phyloP scores from a whole-genome alignment of 2,329 filamentous ascomycete species.

The Esteya vermicola region DNA sequence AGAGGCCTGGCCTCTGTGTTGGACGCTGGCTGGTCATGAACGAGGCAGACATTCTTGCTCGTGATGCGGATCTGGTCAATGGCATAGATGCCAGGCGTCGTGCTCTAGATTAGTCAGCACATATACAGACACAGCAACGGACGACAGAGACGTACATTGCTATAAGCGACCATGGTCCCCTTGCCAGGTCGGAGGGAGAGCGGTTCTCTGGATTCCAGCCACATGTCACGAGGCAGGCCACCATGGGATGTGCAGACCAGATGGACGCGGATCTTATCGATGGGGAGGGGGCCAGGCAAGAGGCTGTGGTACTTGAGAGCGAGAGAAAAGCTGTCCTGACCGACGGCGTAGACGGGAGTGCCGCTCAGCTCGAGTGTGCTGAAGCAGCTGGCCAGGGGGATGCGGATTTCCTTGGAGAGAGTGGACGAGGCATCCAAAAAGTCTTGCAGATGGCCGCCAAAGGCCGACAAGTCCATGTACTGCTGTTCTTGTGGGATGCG shows the following conservation, averaged over 20 bases:
- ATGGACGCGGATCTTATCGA: conserved; percentile 51
- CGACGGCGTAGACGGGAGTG: conserved; percentile 52
- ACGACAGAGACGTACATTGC: conserved; percentile 25
- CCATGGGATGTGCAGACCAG: conserved; percentile 42
- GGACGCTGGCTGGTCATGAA: conserved; percentile 36
- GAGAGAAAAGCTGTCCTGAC: conserved; percentile 62
- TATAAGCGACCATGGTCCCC: conserved; percentile 29
- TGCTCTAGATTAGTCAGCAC: conserved; percentile 26
- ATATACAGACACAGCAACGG: neutral
- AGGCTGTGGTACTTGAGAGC: conserved; percentile 56
- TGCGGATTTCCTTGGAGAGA: conserved; percentile 43
- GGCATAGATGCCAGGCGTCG: conserved; percentile 59
- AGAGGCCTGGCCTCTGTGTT: conserved; percentile 21
- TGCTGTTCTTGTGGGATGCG: no score
- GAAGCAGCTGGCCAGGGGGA: conserved; percentile 63
- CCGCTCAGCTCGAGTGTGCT: conserved; percentile 52
- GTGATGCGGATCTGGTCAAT: conserved; percentile 58
- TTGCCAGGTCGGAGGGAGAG: conserved; percentile 39
- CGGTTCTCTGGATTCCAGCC: conserved; percentile 17
- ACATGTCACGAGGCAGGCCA: conserved; percentile 41
- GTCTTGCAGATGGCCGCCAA: conserved; percentile 33
- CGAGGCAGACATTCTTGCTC: conserved; percentile 48
- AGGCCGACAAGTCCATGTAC: conserved; percentile 15
- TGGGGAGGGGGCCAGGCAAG: conserved; percentile 52
- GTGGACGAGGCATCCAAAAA: conserved; percentile 30